Conservation (phyloP, 208 protist species). For the Trichomonas vaginalis region DNA sequence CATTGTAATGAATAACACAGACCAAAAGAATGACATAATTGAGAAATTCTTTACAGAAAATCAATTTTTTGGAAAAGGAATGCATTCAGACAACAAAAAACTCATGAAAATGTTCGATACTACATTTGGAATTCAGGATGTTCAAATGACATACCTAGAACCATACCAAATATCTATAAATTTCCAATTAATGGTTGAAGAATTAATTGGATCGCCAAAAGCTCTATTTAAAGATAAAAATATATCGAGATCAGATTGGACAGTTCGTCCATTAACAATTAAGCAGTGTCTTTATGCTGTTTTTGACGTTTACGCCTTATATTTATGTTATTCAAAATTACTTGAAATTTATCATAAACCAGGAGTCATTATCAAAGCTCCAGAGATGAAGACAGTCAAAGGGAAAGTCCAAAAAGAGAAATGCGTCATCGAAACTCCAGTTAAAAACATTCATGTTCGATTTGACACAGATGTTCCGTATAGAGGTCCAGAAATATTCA, state of each 20-base stretch:
- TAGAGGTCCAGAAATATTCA: background rate
- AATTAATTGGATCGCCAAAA: background rate
- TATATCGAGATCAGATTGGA: background rate
- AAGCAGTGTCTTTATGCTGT: background rate
- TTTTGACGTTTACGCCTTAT: background rate
- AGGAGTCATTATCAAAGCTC: background rate
- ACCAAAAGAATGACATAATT: background rate
- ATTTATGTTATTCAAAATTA: background rate
- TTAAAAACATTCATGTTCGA: background rate
- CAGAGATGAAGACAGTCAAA: background rate
- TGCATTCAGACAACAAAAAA: background rate
- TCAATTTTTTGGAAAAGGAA: background rate
- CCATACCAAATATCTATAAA: background rate
- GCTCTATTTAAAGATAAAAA: background rate
- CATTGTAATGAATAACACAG: background rate
- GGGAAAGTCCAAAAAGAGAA: background rate
- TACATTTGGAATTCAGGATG: background rate
- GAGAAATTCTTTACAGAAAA: background rate
- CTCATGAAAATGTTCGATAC: background rate
- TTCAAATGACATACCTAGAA: background rate
- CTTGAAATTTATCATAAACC: background rate
- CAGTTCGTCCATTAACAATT: background rate
- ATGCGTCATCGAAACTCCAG: background rate
- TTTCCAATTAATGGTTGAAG: background rate
- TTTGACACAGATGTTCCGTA: background rate